Evolutionary conservation across 345 rosid species (phyloP).

Genomic region (Populus deltoides): DNA sequence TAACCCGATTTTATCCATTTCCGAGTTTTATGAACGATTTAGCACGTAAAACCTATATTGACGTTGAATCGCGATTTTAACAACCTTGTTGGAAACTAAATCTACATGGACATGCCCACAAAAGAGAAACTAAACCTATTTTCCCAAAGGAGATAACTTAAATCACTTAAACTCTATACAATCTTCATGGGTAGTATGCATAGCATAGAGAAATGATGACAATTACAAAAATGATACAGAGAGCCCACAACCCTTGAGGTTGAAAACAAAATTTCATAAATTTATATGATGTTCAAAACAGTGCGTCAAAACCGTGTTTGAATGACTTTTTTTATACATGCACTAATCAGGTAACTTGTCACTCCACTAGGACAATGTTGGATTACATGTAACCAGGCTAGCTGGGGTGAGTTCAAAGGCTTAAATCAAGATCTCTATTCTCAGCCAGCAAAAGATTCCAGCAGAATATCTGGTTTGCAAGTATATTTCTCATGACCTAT

Average conservation of each 20-base stretch:
- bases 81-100: no score
- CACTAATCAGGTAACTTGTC: not conserved
- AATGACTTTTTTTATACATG: not conserved
- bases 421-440: not conserved
- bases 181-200: not conserved
- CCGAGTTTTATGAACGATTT: no score
- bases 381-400: not conserved
- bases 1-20: no score
- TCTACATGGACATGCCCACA: not conserved
- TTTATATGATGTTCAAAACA: not conserved
- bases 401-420: not conserved
- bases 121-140: not conserved
- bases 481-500: not conserved
- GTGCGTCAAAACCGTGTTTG: not conserved
- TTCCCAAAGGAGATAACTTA: not conserved
- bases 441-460: not conserved
- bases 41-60: no score
- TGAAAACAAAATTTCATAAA: not conserved
- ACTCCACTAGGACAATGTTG: not conserved
- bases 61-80: no score
- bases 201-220: not conserved
- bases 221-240: not conserved
- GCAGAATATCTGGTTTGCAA: not conserved
- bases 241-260: not conserved
- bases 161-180: not conserved